Base-by-base conservation (phyloP, 176 grass and related monocot genomes). In the Rhynchospora breviuscula region DNA sequence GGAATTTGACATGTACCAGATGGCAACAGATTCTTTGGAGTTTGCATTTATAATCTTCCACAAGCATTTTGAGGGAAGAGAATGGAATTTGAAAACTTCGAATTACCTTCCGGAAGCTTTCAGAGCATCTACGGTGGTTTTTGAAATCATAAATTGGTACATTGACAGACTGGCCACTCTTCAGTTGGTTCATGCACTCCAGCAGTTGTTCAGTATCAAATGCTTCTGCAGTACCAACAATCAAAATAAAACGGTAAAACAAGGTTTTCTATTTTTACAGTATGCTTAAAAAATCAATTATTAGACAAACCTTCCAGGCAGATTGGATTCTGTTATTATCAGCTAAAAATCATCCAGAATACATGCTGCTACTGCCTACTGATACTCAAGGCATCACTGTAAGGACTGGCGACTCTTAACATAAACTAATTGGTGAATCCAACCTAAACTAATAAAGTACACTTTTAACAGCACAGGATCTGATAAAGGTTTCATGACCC, bases 101-200 rank as follows among this genome's bases (percentile, higher is more conserved):
- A 18, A 49, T 25, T 91, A 98, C 96, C 96, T 95, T 95, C 64
- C 96, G 85, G 72, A 99, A 93, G 54, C n/a, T 93, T 81, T 95
- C 93, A 51, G 91, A 93, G 59, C 85, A 93, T 68, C 93, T 85
- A 19, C 86, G 84, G 81, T 99, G 96, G 29, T 90, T 95, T 90
- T 95, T 99, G 68, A 99, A 99, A 86, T 99, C 96, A 86, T 99
- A 99, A 56, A 99, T 95, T 8, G 96, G 96, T 79, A 99, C 88
- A 89, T 95, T 99, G 63, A 99, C 96, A 83, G 93, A 91, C 23
- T 82, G 84, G 47, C 84, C 90, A 89, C 84, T 58, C 82, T 99
- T 99, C 40, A 99, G 85, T 62, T 99, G 87, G 25, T 84, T 90
- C 91, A 93, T 92, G 86, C 96, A 99, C 84, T 99, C 87, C 52